Evolutionary conservation across 345 rosid species (phyloP), one percentile per base, ranked within the genome.

Genomic region (Leavenworthia alabamica): DNA sequence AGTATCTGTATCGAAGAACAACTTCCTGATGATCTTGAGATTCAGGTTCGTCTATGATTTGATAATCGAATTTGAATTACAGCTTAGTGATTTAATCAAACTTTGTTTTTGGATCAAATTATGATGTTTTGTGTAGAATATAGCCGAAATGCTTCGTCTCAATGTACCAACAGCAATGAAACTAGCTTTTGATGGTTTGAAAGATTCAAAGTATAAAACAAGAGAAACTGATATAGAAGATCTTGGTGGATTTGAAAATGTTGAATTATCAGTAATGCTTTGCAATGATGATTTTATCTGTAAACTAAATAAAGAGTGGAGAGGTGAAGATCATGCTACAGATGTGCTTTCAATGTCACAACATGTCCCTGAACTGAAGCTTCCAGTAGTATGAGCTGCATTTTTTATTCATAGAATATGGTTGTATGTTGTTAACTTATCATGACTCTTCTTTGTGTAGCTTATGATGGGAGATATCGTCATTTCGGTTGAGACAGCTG

Each of bases 381-480:
- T 90, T 73, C 96, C 99, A 12, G 59, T 93, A 61, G 96, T 93
- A 80, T 75, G 92, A 31, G 12, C 6, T 33, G 12, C 22, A 41
- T 10, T 27, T 8, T 48, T 20, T 20, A 12, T 33, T 51, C 28
- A 22, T 6, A 45, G 1, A 20, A 20, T 20, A 3, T 63, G 22
- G 22, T 50, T n/a, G 9, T 12, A 22, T 19, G 37, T 58, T 45
- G 35, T 26, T 14, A 15, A 36, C 29, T 59, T 0, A 7, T 41
- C 14, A 58, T 54, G 58, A 71, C 19, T 17, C 19, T 2, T 68
- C 3, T 16, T 56, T 0, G 59, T 70, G 69, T 81, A 90, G 99
- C 97, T 93, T 60, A 90, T 86, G 97, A 75, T 93, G 76, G 97
- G 99, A 53, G 97, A 93, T 75, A 68, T 93, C 10, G 99, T 93